A percentile compares a stretch with the other conserved stretches of the same genome.
Evolutionary conservation across 1,139 yeast species (phyloP).

Genomic region (Saccharomycopsis hybrid): DNA sequence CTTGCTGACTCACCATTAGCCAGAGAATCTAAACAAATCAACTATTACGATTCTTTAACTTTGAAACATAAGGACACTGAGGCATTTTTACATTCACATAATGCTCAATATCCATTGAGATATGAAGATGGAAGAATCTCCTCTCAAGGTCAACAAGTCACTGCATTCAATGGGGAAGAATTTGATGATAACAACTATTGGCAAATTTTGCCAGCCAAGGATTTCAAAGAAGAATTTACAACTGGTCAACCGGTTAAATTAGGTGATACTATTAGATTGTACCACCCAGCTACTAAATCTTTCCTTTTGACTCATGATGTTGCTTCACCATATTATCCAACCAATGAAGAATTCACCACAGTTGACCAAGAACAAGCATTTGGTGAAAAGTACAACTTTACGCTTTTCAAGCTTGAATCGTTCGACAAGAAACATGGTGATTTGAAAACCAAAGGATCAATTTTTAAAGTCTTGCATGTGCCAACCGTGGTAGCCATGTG

Average conservation of each 20-base stretch:
- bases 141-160: conserved; percentile 92
- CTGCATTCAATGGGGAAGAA: conserved; percentile 43
- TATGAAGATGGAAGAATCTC: conserved; percentile 96
- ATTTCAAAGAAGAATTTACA: conserved; percentile 33
- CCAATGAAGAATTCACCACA: conserved; percentile 88
- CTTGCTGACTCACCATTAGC: conserved; percentile 78
- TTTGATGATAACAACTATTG: conserved; percentile 71
- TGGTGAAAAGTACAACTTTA: conserved; percentile 59
- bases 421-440: conserved; percentile 46
- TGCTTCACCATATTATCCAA: conserved; percentile 88
- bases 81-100: conserved; percentile 77
- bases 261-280: conserved; percentile 69
- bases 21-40: conserved; percentile 59
- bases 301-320: conserved; percentile 88
- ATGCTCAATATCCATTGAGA: conserved; percentile 69
- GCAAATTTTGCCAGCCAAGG: conserved; percentile 71
- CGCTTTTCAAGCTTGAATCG: conserved; percentile 71
- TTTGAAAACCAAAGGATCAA: conserved; percentile 64
- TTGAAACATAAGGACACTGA: conserved; percentile 71
- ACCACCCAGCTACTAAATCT: conserved; percentile 77
- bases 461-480: conserved; percentile 67
- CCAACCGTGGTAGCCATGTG: conserved; percentile 92
- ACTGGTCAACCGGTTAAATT: conserved; percentile 44
- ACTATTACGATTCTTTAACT: conserved; percentile 71
- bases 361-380: conserved; percentile 52